These are phyloP conservation scores for Euclidium syriacum DNA, from an alignment of 345 rosid genomes.

Conservation along the genomic window DNA sequence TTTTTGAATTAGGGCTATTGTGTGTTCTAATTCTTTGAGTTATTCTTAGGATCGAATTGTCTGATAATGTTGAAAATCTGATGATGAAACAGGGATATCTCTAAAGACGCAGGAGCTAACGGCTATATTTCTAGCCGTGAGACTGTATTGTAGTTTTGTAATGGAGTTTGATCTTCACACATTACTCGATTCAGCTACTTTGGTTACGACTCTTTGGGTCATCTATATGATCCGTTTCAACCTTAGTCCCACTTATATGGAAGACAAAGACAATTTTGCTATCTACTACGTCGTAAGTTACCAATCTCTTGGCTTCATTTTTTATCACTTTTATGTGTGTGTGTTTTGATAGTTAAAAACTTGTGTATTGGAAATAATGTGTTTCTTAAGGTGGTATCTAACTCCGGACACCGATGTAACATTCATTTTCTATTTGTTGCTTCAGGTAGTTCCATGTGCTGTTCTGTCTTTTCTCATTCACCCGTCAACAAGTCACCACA, in stretches of 20 bases:
- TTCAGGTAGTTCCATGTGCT: conserved; percentile 75
- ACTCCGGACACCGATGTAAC: background rate
- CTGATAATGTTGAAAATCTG: background rate
- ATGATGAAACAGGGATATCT: conserved; percentile 56
- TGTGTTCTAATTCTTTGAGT: background rate
- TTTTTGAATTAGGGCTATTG: background rate
- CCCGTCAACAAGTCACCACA: conserved; percentile 67
- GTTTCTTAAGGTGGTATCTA: no score
- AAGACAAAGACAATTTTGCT: conserved; percentile 79
- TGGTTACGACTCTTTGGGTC: conserved; percentile 81
- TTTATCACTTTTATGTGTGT: no score
- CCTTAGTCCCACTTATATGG: conserved; percentile 74
- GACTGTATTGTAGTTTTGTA: conserved; percentile 82
- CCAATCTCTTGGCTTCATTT: background rate
- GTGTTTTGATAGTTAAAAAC: background rate
- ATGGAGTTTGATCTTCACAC: conserved; percentile 94
- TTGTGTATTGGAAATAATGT: background rate
- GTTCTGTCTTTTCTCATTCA: conserved; percentile 59
- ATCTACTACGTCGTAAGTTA: conserved; percentile 60
- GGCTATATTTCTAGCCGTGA: conserved; percentile 70
- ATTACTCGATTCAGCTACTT: conserved; percentile 68
- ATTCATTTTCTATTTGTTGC: background rate
- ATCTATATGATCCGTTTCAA: conserved; percentile 85
- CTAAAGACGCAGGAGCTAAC: conserved; percentile 89
- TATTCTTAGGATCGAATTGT: background rate